A percentile compares a stretch with the other conserved stretches of the same genome.
Evolutionary conservation across 495 filamentous ascomycete species (phyloP).

Genomic region (Daldinia grandis): DNA sequence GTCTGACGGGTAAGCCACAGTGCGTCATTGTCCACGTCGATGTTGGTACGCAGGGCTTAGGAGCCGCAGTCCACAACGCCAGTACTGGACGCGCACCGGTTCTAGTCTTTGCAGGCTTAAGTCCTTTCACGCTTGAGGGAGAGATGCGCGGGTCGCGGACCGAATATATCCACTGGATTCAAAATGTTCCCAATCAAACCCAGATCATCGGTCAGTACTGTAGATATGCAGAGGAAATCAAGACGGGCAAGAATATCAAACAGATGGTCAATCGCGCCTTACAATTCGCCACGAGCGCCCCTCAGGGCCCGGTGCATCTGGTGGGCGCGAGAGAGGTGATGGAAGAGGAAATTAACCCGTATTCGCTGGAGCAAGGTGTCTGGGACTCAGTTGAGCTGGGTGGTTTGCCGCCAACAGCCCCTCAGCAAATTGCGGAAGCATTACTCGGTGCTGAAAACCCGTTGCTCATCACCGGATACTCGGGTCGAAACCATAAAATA

Average conservation of each 20-base stretch:
- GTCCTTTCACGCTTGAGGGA: constrained; percentile 89
- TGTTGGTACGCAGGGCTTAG: constrained; percentile 90
- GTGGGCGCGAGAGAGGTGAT: constrained; percentile 86
- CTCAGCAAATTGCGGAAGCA: constrained; percentile 73
- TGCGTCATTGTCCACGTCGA: constrained; percentile 96
- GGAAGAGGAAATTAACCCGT: constrained; percentile 90
- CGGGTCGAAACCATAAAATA: constrained; percentile 75
- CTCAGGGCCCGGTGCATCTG: constrained; percentile 87
- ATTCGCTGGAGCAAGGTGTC: constrained; percentile 72
- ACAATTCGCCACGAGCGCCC: constrained; percentile 83
- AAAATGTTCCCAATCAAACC: constrained; percentile 95
- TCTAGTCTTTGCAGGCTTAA: constrained; percentile 89
- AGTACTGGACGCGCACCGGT: constrained; percentile 86
- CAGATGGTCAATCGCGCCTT: constrained; percentile 93
- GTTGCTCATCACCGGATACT: constrained; percentile 83
- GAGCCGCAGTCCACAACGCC: constrained; percentile 92
- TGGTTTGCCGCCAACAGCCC: constrained; percentile 72
- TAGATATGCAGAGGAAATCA: constrained; percentile 89
- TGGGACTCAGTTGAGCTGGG: constrained; percentile 81
- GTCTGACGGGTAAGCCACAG: constrained; percentile 84
- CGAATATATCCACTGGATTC: constrained; percentile 98
- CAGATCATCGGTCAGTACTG: constrained; percentile 93
- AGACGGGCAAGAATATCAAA: constrained; percentile 91
- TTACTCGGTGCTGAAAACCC: constrained; percentile 78
- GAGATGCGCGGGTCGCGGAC: constrained; percentile 88